Base-by-base conservation (phyloP, 1,284 basidiomycete species). In the Malassezia japonica region DNA sequence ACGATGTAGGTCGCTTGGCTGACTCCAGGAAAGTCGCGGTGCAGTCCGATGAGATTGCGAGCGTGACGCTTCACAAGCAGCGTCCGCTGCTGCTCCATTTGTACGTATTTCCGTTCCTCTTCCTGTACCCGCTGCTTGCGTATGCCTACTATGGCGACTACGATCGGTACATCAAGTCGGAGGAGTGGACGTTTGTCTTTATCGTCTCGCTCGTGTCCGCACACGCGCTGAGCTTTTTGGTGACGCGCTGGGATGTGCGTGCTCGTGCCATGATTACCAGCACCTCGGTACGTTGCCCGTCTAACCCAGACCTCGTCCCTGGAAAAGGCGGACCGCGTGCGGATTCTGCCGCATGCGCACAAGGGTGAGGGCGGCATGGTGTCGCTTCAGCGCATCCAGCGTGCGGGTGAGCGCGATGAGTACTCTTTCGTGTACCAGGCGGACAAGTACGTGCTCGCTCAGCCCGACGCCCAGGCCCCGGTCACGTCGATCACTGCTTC, bases 341-440 rank as follows among this genome's bases (percentile, higher is more conserved):
- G 87, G 52, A 81, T 96, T 48, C 78, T 90, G 16, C 91, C 94
- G 6, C 80, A 83, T 45, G 77, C 81, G 21, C 89, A 95, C 74
- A 84, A 86, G 51, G 92, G 94, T 20, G 82, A 85, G 60, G 90
- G 88, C 23, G 90, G 92, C 60, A 89, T 98, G 46, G 87, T 95
- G 0, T 76, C 79, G 1, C 76, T 98, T 6, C 83, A 82, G 62
- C 75, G 78, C 50, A 74, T 77, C 34, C 35, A 75, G 64, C 33
- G 55, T 20, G 47, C 59, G 37, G 52, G 62, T 41, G 49, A 65
- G 33, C 59, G 60, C 34, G 21, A 76, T 78, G 44, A 81, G 83
- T 86, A 86, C 73, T 86, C 84, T 15, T 96, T 99, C 79, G 85
- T 80, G 73, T 98, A 96, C 74, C 91, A 98, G 75, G 83, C 86